Evolutionary conservation across 2,329 filamentous ascomycete species (phyloP), one percentile per base, ranked within the genome.

Genomic region (Nannizziopsis arthrosporioides): DNA sequence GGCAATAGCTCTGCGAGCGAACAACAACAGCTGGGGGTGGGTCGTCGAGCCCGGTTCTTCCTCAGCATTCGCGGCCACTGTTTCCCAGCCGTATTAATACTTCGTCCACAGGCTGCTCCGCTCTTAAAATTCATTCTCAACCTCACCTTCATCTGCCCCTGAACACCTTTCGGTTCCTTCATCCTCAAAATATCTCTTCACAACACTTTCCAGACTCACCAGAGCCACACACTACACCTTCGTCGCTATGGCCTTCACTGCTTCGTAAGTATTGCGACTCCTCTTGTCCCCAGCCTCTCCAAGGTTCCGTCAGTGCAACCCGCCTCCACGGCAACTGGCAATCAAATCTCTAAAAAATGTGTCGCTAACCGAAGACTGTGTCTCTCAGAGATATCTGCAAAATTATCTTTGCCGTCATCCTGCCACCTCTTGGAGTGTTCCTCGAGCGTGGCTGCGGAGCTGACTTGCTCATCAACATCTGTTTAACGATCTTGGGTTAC

Each of bases 371-470:
- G 11, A 27, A 34, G 14, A 39, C 27, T 14, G 38, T 43, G 10
- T 40, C 30, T 41, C 39, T 32, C 59, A 84, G 81, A 66, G 81
- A 85, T 65, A 80, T 85, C 70, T 81, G 80, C 78, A 85, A 85
- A 73, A 83, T 85, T 75, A 77, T 94, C 71, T 77, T 94, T 72
- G 88, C 88, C 74, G 74, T 94, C 74, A 73, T 94, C 72, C 80
- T 94, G 56, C 88, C 88, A 49, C 88, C 88, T 65, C 72, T 94
- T 48, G 88, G 88, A 73, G 88, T 94, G 66, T 92, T 94, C 78
- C 84, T 94, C 58, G 88, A 94, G 82, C 81, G 84, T 59, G 88
- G 88, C 61, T 94, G 88, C 72, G 82, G 82, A 64, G 80, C 82
- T 57, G 85, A 94, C 66, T 74, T 94, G 62, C 74, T 90, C 69